Conservation (phyloP, 2,329 filamentous ascomycete genomes). For the Aspergillaceae sp. region DNA sequence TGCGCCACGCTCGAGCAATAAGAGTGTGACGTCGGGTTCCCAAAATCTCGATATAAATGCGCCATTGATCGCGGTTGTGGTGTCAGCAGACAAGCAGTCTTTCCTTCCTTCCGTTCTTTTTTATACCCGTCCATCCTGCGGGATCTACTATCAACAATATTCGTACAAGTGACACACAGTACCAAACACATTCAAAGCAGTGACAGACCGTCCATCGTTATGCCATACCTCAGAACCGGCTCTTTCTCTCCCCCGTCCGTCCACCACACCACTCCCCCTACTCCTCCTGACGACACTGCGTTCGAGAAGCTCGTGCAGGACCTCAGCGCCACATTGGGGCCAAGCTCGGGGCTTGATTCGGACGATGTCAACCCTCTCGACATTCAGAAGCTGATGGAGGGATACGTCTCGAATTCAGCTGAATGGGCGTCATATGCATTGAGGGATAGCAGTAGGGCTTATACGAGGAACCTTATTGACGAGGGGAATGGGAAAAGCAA, state of each 20-base stretch:
- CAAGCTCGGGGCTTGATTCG: slow-evolving; percentile 71
- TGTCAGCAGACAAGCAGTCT: background rate
- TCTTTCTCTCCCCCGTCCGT: slow-evolving; percentile 4
- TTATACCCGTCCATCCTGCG: background rate
- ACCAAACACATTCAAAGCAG: background rate
- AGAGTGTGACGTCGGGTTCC: too few species aligned
- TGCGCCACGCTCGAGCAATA: too few species aligned
- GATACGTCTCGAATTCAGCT: slow-evolving; percentile 58
- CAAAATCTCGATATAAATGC: slow-evolving; percentile 1
- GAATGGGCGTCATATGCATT: slow-evolving; percentile 73
- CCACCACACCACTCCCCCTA: slow-evolving; percentile 2
- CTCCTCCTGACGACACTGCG: slow-evolving; percentile 10
- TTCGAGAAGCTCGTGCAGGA: slow-evolving; percentile 65
- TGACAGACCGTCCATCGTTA: slow-evolving; percentile 6
- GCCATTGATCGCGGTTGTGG: background rate
- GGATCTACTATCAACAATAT: too few species aligned
- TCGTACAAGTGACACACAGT: background rate
- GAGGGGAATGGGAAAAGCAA: slow-evolving; percentile 79
- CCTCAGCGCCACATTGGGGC: slow-evolving; percentile 67
- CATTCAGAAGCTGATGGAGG: slow-evolving; percentile 63
- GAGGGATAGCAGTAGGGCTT: slow-evolving; percentile 59
- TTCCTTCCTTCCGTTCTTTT: background rate
- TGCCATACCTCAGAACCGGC: slow-evolving; percentile 27
- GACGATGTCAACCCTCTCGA: slow-evolving; percentile 69
- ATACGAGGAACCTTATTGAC: slow-evolving; percentile 84